These are phyloP conservation scores for Scytalidium lignicola DNA, from an alignment of 2,329 filamentous ascomycete species.

Conservation along the genomic window DNA sequence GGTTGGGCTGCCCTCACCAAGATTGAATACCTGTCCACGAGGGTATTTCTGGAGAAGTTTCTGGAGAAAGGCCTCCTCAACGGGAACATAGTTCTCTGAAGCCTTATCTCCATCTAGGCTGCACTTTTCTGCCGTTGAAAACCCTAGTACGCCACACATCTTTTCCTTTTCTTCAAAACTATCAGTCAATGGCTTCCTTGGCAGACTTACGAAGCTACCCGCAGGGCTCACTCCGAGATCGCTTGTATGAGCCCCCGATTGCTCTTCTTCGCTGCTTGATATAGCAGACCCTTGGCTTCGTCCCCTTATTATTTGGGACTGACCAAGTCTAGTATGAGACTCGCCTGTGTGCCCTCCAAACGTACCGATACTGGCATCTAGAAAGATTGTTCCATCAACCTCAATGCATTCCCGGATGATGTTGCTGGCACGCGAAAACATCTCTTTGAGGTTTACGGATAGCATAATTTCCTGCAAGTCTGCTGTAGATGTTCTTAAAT, in stretches of 20 bases:
- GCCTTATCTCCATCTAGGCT: conserved; percentile 20
- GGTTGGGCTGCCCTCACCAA: conserved; percentile 22
- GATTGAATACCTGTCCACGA: conserved; percentile 27
- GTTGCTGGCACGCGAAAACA: conserved; percentile 25
- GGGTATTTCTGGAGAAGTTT: conserved; percentile 26
- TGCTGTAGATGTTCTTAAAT: too few relatives aligned
- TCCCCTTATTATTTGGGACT: too few relatives aligned
- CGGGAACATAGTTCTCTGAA: conserved; percentile 12
- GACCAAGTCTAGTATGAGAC: conserved; percentile 16
- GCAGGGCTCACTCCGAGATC: background rate
- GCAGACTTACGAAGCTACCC: background rate
- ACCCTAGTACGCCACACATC: conserved; percentile 23
- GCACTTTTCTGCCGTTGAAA: conserved; percentile 22
- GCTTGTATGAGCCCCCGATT: conserved; percentile 1
- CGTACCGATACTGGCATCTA: conserved; percentile 24
- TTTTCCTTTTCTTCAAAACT: conserved; percentile 8
- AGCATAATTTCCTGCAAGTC: conserved; percentile 18
- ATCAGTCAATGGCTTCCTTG: background rate
- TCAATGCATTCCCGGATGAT: conserved; percentile 27
- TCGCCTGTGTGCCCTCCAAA: conserved; percentile 22
- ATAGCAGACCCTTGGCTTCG: conserved; percentile 1
- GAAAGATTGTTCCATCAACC: conserved; percentile 24
- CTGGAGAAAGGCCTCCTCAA: conserved; percentile 21
- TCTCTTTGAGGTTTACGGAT: conserved; percentile 20
- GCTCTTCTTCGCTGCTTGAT: conserved; percentile 25